phyloP scores from a whole-genome alignment of 2,329 filamentous ascomycete species.

The Catunica adiposa region DNA sequence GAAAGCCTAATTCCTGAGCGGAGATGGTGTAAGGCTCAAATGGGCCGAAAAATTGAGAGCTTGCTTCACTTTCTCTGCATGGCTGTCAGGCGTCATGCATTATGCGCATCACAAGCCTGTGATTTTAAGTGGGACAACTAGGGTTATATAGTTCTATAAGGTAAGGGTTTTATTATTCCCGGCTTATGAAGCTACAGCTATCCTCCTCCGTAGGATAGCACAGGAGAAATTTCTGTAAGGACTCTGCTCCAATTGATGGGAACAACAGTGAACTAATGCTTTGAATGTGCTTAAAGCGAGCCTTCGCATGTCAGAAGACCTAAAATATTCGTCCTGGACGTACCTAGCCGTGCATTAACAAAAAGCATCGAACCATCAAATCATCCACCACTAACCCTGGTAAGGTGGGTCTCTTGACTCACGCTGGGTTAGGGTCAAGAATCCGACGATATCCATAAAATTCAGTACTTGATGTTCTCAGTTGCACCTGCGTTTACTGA shows the following conservation, averaged over 20 bases:
- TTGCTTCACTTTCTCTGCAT: conserved; percentile 11
- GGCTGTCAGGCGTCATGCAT: conserved; percentile 7
- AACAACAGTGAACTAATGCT: no score
- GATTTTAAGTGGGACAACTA: conserved; percentile 4
- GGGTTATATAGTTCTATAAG: background rate
- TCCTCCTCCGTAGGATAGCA: no score
- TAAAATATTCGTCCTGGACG: no score
- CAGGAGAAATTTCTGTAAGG: no score
- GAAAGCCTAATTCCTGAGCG: conserved; percentile 8
- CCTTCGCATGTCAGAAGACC: no score
- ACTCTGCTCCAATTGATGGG: no score
- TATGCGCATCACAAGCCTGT: conserved; percentile 6
- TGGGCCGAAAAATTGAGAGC: conserved; percentile 15
- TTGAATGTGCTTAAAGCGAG: background rate
- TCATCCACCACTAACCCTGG: background rate
- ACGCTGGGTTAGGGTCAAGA: conserved; percentile 2
- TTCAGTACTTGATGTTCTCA: background rate
- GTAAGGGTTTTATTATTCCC: background rate
- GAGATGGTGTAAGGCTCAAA: conserved; percentile 11
- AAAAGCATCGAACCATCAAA: background rate
- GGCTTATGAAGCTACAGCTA: no score
- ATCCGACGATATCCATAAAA: background rate
- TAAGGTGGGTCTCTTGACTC: background rate
- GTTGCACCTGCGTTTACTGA: background rate
- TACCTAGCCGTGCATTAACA: background rate